Base-by-base conservation (phyloP, 441 rosid genomes). In the Manihot esculenta region DNA sequence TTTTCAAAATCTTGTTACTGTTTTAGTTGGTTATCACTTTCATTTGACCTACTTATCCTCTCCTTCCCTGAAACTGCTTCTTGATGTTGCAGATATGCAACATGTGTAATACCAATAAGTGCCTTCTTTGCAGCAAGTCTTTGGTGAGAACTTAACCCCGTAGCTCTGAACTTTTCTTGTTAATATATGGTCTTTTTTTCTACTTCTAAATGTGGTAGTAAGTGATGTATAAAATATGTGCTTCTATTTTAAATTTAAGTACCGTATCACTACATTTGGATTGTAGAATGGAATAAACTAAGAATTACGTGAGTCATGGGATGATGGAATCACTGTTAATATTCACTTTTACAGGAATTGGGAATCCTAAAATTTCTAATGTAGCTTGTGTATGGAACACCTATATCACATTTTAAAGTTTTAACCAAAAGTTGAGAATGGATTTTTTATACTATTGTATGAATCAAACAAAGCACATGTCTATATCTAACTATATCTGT, bases 81-180 rank as follows among this genome's bases (percentile, higher is more conserved):
- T 72, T 75, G 66, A 23, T 67, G 51, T 38, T 55, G 68, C 90
- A 95, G 99, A 85, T 95, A 95, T 66, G 93, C 88, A 44, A 95
- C 99, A 18, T 96, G 98, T 78, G 98, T 96, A 49, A 78, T 96
- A 58, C 98, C 99, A 68, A 96, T 96, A 72, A 96, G 99, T 79
- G 99, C 99, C 76, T 96, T 96, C 86, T 96, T 93, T 82, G 98
- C 99, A 62, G 92, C 99, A 64, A 96, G 99, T 75, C 98, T 96
- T 71, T 96, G 99, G 99, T 93, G 85, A 87, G 89, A 60, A 58
- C 77, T 75, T 79, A 67, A 50, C 54, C 15, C 60, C 27, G 20
- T 33, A 30, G 68, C 33, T 38, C 44, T 15, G 51, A 14, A 56
- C 66, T 47, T 33, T 18, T 50, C 68, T 26, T 41, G 10, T 47